Evolutionary conservation across 495 filamentous ascomycete genomes (phyloP).

Genomic region (Penicillium chermesinum): DNA sequence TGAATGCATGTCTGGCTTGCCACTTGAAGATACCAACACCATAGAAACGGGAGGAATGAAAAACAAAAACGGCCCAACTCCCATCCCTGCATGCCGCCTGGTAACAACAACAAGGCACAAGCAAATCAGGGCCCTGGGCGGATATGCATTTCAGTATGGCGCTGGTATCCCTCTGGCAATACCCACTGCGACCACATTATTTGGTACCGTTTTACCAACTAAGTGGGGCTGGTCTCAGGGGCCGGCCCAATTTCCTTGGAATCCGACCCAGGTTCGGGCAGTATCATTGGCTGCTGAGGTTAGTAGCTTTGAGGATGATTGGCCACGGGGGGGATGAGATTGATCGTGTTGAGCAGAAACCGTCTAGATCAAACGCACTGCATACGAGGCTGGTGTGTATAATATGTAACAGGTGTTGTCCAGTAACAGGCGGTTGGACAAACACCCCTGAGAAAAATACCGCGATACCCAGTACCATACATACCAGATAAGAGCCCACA

Average conservation of each 20-base stretch:
- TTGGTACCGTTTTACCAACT: constrained; percentile 20
- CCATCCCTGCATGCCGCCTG: constrained; percentile 28
- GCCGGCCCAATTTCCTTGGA: constrained; percentile 30
- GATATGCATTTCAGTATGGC: constrained; percentile 2
- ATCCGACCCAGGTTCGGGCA: constrained; percentile 7
- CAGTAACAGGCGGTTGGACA: constrained; percentile 1
- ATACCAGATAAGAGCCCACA: neutral
- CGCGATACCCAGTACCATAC: neutral
- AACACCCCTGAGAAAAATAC: constrained; percentile 4
- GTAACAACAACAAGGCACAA: constrained; percentile 26
- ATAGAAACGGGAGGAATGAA: constrained; percentile 27
- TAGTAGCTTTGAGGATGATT: no score
- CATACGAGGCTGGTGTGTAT: no score
- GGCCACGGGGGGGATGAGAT: no score
- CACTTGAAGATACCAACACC: constrained; percentile 8
- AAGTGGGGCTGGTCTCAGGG: constrained; percentile 29
- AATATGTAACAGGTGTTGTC: neutral
- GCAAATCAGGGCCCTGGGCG: constrained; percentile 10
- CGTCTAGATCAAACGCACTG: no score
- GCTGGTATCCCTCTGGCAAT: constrained; percentile 13
- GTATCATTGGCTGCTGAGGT: constrained; percentile 11
- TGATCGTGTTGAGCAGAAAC: no score
- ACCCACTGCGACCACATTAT: constrained; percentile 13
- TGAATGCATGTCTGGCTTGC: neutral
- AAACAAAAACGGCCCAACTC: constrained; percentile 16